phyloP scores from a whole-genome alignment of 805 yeast genomes.

The Zygotorulaspora sp. region DNA sequence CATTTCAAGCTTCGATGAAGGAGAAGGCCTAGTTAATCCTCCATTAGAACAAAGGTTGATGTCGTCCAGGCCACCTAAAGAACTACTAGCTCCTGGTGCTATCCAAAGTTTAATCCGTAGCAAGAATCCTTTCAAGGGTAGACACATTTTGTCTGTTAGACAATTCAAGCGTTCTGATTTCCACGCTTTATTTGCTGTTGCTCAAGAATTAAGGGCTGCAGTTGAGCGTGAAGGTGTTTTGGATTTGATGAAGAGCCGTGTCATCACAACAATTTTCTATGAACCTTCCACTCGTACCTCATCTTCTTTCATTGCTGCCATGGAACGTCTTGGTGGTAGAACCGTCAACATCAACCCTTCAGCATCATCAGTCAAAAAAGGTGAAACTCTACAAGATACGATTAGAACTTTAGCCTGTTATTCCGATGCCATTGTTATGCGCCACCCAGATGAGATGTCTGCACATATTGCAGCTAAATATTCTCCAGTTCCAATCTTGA shows the following conservation, averaged over 20 bases:
- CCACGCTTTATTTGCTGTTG: constrained; percentile 90
- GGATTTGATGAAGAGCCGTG: constrained; percentile 84
- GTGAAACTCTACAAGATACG: constrained; percentile 96
- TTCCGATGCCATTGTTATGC: constrained; percentile 92
- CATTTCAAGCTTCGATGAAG: constrained; percentile 39
- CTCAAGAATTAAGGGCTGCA: constrained; percentile 95
- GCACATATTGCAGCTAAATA: constrained; percentile 93
- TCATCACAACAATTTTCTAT: constrained; percentile 91
- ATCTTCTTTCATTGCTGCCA: constrained; percentile 96
- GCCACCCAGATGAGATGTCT: constrained; percentile 92
- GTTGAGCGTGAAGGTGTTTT: constrained; percentile 95
- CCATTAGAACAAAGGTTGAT: constrained; percentile 49
- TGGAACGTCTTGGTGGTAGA: constrained; percentile 99
- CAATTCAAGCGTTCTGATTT: constrained; percentile 84
- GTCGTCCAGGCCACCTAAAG: constrained; percentile 67
- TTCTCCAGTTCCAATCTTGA: constrained; percentile 94
- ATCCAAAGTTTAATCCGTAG: constrained; percentile 69
- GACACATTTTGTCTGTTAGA: constrained; percentile 81
- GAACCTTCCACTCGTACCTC: constrained; percentile 98
- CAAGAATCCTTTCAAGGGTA: constrained; percentile 87
- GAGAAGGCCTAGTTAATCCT: constrained; percentile 56
- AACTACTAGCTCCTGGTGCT: constrained; percentile 73
- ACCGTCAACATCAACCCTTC: constrained; percentile 81
- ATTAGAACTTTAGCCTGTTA: constrained; percentile 91
- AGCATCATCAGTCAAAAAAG: constrained; percentile 94